Conservation (phyloP, 768 basidiomycete genomes). For the Mycena albidolilacea region DNA sequence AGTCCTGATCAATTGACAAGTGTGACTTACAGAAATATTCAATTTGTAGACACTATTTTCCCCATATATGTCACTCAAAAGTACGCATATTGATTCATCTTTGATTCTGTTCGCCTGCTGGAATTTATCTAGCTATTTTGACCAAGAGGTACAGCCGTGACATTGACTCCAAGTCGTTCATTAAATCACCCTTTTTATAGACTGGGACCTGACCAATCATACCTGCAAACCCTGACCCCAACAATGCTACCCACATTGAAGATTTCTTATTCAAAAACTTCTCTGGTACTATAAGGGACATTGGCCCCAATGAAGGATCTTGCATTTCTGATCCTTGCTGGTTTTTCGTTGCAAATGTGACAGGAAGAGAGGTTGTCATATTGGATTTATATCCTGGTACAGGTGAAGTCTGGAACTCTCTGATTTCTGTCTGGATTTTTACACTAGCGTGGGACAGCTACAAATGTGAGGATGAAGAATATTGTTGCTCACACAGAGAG, state of each 20-base stretch:
- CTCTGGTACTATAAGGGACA: constrained; percentile 27
- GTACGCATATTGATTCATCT: constrained; percentile 23
- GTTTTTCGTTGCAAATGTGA: constrained; percentile 31
- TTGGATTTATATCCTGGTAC: constrained; percentile 30
- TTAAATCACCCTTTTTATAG: constrained; percentile 9
- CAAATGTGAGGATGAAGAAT: constrained; percentile 30
- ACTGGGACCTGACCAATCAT: constrained; percentile 17
- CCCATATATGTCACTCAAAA: constrained; percentile 34
- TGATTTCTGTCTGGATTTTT: constrained; percentile 23
- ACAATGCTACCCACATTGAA: constrained; percentile 29
- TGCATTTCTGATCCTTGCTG: constrained; percentile 32
- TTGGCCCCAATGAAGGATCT: constrained; percentile 30
- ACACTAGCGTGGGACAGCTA: constrained; percentile 27
- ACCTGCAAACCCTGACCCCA: constrained; percentile 29
- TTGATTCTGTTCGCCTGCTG: constrained; percentile 9
- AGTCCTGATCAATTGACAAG: constrained; percentile 22
- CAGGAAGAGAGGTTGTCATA: constrained; percentile 31
- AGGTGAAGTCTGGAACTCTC: constrained; percentile 22
- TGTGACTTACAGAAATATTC: constrained; percentile 32
- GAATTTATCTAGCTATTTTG: constrained; percentile 27
- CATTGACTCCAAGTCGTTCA: constrained; percentile 14
- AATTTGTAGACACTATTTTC: constrained; percentile 31
- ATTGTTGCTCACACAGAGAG: constrained; percentile 29
- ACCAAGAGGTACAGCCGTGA: constrained; percentile 27
- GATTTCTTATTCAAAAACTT: constrained; percentile 30